phyloP scores from a whole-genome alignment of 2,329 filamentous ascomycete species.

The Claviceps sp. region DNA sequence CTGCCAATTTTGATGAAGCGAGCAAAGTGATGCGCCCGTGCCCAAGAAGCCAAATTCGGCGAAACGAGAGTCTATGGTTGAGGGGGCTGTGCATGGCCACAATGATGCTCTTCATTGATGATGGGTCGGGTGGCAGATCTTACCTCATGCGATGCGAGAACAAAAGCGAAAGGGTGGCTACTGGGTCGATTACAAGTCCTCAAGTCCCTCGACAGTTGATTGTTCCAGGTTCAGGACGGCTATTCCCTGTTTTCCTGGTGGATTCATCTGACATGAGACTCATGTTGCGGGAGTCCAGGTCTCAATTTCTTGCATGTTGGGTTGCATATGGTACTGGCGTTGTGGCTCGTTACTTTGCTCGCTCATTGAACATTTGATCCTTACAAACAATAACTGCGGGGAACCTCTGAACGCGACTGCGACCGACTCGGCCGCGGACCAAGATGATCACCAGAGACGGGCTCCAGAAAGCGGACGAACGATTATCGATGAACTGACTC shows the following conservation, averaged over 20 bases:
- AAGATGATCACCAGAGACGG: conserved; percentile 18
- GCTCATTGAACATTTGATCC: conserved; percentile 1
- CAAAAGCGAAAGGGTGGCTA: neutral
- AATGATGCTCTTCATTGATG: neutral
- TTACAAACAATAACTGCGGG: neutral
- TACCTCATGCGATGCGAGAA: neutral
- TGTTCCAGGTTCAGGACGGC: neutral
- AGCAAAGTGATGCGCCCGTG: conserved; percentile 40
- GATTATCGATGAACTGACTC: conserved; percentile 49
- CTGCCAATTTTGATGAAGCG: conserved; percentile 18
- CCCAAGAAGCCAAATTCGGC: neutral
- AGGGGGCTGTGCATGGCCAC: neutral
- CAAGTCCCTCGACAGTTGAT: neutral
- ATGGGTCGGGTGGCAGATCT: neutral
- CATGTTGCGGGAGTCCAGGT: neutral
- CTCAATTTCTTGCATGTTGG: neutral
- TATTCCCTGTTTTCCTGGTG: neutral
- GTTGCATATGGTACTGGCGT: neutral
- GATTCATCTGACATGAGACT: neutral
- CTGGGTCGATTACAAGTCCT: neutral
- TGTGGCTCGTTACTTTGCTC: conserved; percentile 8
- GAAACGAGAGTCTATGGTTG: neutral
- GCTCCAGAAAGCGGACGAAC: conserved; percentile 8
- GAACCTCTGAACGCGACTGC: neutral
- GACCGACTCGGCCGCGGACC: conserved; percentile 9